Conservation (phyloP, 108 stramenopile genomes). For the Fragilaria radians region DNA sequence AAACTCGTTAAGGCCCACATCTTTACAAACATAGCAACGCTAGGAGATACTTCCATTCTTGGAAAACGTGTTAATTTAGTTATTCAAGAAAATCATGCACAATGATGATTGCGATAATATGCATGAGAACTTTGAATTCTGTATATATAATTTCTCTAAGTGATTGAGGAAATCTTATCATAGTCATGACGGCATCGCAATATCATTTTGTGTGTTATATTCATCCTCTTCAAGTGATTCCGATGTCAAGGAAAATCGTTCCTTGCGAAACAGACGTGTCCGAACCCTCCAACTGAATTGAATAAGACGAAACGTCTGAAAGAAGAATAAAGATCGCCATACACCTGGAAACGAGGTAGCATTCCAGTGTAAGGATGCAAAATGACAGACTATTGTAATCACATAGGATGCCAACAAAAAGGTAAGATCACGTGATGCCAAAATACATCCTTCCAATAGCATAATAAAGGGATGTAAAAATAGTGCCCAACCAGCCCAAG, state of each 20-base stretch:
- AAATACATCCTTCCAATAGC: constrained; percentile 64
- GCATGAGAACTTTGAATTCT: no score
- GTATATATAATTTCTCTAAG: no score
- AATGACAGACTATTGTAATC: constrained; percentile 34
- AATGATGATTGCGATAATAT: no score
- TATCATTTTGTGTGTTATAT: no score
- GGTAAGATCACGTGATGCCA: constrained; percentile 52
- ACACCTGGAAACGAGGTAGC: constrained; percentile 45
- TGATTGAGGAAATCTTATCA: no score
- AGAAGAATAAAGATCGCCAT: constrained; percentile 58
- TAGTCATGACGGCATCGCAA: no score
- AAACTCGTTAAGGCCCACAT: no score
- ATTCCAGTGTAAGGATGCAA: constrained; percentile 34
- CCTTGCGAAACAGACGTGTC: constrained; percentile 8
- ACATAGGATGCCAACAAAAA: constrained; percentile 55
- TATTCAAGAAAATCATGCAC: no score
- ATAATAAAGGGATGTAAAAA: constrained; percentile 75
- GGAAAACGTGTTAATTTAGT: no score
- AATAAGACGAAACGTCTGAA: constrained; percentile 55
- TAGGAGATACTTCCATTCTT: no score
- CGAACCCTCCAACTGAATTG: constrained; percentile 43
- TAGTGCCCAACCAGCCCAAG: constrained; percentile 28
- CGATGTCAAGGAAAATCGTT: background rate
- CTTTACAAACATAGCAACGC: no score
- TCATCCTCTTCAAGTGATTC: no score